Percentiles rank a stretch among this genome's conserved stretches.
phyloP scores from a whole-genome alignment of 225 moss, liverwort and hornwort species.

The Takakia lepidozioides region DNA sequence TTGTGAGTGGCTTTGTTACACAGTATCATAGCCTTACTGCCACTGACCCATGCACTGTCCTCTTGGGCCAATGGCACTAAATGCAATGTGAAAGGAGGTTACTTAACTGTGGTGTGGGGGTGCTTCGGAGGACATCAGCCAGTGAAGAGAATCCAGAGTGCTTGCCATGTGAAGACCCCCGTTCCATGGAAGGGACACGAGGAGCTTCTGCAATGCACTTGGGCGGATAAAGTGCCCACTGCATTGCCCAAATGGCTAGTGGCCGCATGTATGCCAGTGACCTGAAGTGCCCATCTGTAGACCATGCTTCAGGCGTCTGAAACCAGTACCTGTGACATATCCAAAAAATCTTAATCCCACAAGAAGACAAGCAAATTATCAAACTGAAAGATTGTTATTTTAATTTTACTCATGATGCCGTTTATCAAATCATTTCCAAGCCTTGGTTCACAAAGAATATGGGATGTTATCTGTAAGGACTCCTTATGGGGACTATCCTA shows the following conservation, averaged over 20 bases:
- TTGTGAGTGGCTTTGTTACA: too few relatives aligned
- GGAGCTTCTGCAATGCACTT: constrained; percentile 72
- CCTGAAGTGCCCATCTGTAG: constrained; percentile 70
- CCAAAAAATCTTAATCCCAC: too few relatives aligned
- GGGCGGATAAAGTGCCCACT: constrained; percentile 91
- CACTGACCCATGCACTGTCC: too few relatives aligned
- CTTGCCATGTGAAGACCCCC: constrained; percentile 23
- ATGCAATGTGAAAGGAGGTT: too few relatives aligned
- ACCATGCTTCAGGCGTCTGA: constrained; percentile 97
- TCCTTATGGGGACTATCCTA: neutral
- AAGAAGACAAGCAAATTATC: constrained; percentile 2
- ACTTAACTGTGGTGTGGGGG: constrained; percentile 35
- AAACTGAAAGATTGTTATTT: neutral
- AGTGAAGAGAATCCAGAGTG: constrained; percentile 62
- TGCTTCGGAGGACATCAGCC: constrained; percentile 37
- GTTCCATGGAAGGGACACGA: constrained; percentile 60
- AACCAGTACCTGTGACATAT: constrained; percentile 99
- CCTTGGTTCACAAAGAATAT: too few relatives aligned
- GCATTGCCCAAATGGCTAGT: constrained; percentile 97
- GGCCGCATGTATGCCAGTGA: constrained; percentile 96
- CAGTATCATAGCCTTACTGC: too few relatives aligned
- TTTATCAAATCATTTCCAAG: too few relatives aligned
- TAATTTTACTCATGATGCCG: too few relatives aligned
- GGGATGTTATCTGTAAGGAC: neutral
- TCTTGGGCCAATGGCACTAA: too few relatives aligned